Evolutionary conservation across 2,329 filamentous ascomycete species (phyloP).

Genomic region (Orbilia ellipsospora): DNA sequence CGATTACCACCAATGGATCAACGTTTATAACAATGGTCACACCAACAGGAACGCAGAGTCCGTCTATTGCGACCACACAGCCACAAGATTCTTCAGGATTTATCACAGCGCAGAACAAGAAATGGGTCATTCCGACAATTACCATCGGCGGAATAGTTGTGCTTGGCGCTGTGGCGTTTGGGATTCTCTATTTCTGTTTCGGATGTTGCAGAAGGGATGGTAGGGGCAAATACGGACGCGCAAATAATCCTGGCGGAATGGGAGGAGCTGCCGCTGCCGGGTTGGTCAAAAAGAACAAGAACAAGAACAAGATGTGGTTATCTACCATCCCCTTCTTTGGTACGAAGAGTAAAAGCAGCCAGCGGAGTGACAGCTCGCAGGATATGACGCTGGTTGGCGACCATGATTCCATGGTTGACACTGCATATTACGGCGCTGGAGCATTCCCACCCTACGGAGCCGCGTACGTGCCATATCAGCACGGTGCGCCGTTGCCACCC

Average conservation of each 20-base stretch:
- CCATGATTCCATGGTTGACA: conserved; percentile 29
- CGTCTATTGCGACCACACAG: conserved; percentile 10
- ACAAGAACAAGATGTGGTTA: conserved; percentile 46
- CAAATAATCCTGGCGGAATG: conserved; percentile 28
- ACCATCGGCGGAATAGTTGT: conserved; percentile 40
- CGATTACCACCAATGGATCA: conserved; percentile 34
- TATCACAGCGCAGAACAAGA: conserved; percentile 41
- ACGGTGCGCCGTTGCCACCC: conserved; percentile 48
- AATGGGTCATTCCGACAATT: conserved; percentile 51
- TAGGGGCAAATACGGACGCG: conserved; percentile 27
- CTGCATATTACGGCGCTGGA: conserved; percentile 47
- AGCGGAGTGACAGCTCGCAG: conserved; percentile 34
- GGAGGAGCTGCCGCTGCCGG: background rate
- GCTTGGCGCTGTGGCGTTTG: conserved; percentile 31
- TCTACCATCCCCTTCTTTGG: conserved; percentile 50
- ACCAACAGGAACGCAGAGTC: conserved; percentile 18
- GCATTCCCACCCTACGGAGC: conserved; percentile 9
- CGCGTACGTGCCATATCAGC: conserved; percentile 39
- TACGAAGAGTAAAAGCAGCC: conserved; percentile 27
- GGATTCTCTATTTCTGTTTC: conserved; percentile 44
- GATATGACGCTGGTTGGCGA: conserved; percentile 46
- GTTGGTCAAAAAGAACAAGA: background rate
- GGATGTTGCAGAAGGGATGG: conserved; percentile 34
- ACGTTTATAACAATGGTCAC: conserved; percentile 33
- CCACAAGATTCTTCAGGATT: conserved; percentile 34